Evolutionary conservation across 495 filamentous ascomycete species (phyloP), one percentile per base, ranked within the genome.

Genomic region (Penicillium coffeae): DNA sequence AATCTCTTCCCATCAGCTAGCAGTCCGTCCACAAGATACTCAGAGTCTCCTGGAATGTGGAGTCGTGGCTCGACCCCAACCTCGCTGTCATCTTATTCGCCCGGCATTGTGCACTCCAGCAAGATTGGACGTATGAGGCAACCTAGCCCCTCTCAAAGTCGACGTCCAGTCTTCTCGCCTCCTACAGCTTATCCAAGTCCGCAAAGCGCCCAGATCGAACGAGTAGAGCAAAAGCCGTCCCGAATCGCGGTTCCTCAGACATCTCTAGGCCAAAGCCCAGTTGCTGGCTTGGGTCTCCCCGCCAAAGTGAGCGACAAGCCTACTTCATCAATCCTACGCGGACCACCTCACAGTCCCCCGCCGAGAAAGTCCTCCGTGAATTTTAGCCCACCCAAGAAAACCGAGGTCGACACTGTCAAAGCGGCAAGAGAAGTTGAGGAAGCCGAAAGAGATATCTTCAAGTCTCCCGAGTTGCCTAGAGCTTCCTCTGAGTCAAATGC

Each of bases 41-140:
- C 92, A 22, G 89, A 86, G 44, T 98, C 93, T 2, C 93, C 93
- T 8, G 88, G 90, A 4, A 76, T 87, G 25, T 97, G 94, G 73
- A 75, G 73, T 69, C 95, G 92, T 56, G 86, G 89, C 35, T 95
- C 93, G 8, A 96, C 93, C 2, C 91, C 93, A 1, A 96, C 91
- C n/a, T 96, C 93, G 7, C 81, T 90, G 59, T 95, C 90, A 7
- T 96, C 93, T n/a, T 87, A 93, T 63, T 98, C 93, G 30, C 90
- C 93, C 9, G 87, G 89, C 1, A 78, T 89, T 32, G 63, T 86
- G 48, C 70, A 83, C 25, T 81, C 88, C 15, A 67, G 66, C 2
- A 83, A 87, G 47, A 56, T 74, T 52, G 68, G 74, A 22, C 79
- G 83, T 48, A 63, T 77, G 30, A 77, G 78, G 65, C 85, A 85